Evolutionary conservation across 1,139 yeast species (phyloP), one percentile per base, ranked within the genome.

Genomic region (Diutina sp.): DNA sequence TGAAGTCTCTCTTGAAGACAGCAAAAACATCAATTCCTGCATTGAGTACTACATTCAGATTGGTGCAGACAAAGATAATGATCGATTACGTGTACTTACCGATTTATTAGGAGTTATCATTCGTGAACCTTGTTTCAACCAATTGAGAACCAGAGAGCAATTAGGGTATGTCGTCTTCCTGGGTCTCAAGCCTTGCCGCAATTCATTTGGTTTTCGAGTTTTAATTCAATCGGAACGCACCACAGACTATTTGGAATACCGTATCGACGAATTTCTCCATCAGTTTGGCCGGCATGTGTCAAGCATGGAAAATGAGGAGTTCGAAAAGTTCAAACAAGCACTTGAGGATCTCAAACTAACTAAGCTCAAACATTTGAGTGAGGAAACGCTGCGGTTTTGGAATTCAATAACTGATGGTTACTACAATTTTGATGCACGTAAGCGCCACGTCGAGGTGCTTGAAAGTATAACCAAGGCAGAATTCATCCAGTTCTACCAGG

Each of bases 61-160:
- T 41, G 90, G 87, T 25, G 58, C 60, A 2, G 72, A 76, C 46
- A 68, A 78, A 32, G 65, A 67, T 2, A 67, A 72, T 58, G 64
- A 63, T 21, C 66, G 64, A 50, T 58, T 67, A 44, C 66, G 76
- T 54, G 72, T 90, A 0, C 66, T 81, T 56, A 76, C 86, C 21
- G 90, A 87, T 56, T 71, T 93, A 56, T 69, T 90, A 55, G 80
- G 86, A 0, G 90, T 88, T 57, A 77, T 90, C 60, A 74, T 87
- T 55, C 82, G 80, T 60, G 98, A 91, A 66, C 97, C 97, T 1
- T 87, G 91, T 57, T 93, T 93, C 69, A 85, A 89, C 67, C 89
- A 87, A 61, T 77, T 93, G 58, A 79, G 99, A 69, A 93, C 99
- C 3, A 85, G 89, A 64, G 99, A 93, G 69, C 98, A 93, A 67